phyloP scores from a whole-genome alignment of 2,329 filamentous ascomycete species.

The Trichoderma sp. region DNA sequence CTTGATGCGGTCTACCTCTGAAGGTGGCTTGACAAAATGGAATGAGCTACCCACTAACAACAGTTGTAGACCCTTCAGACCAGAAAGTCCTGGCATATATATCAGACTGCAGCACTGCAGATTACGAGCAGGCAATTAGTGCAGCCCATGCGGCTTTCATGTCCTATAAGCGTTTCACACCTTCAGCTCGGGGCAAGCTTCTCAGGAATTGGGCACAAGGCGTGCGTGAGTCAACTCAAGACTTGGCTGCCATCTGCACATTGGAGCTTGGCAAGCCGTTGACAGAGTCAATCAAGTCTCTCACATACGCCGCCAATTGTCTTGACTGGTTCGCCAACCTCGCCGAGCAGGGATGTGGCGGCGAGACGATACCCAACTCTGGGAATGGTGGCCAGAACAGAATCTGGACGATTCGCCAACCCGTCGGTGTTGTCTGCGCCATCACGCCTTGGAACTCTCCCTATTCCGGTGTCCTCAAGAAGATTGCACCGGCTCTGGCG shows the following conservation, averaged over 20 bases:
- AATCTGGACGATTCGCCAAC: not conserved
- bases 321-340: no score
- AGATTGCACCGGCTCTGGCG: conserved; percentile 58
- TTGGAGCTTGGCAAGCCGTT: not conserved
- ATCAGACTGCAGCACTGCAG: not conserved
- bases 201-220: not conserved
- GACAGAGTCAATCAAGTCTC: not conserved
- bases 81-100: not conserved
- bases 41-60: not conserved
- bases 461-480: conserved; percentile 53
- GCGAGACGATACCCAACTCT: no score
- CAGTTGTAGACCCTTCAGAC: not conserved
- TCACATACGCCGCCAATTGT: no score
- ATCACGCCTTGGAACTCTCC: conserved; percentile 68
- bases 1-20: no score
- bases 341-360: no score
- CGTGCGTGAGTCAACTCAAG: not conserved
- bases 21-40: no score
- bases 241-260: not conserved
- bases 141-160: not conserved
- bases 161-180: not conserved
- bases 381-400: not conserved
- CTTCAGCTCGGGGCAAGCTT: not conserved
- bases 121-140: not conserved
- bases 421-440: conserved; percentile 32